Evolutionary conservation across 2,329 filamentous ascomycete genomes (phyloP), one percentile per base, ranked within the genome.

Genomic region (Pseudogymnoascus sp.): DNA sequence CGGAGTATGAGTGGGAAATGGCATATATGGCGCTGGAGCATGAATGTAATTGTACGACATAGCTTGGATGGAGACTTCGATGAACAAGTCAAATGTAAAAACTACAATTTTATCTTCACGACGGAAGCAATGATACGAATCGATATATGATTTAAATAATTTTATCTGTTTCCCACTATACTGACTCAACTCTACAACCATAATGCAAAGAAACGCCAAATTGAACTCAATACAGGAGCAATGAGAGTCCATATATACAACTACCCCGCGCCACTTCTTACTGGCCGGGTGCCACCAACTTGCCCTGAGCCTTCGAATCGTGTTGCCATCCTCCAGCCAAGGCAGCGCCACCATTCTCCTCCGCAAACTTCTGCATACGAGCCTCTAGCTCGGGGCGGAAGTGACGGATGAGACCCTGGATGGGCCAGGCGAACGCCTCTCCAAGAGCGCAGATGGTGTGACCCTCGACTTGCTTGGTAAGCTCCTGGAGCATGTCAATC

Each of bases 401-500:
- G 79, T 99, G 94, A 71, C 94, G 88, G 77, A 99, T 99, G 63
- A 99, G 84, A 75, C 94, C 94, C 79, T 99, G 94, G 67, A 99
- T 88, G 65, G 94, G 94, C 94, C 94, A 99, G 65, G 94, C 92
- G 70, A 99, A 99, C 65, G 94, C 94, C 80, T 99, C 94, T 62
- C 94, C 94, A 66, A 99, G 80, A 76, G 93, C 87, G 77, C 94
- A 99, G 71, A 99, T 99, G 57, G 94, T 97, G 81, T 99, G 94
- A 9, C 94, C 94, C 79, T 99, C 94, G 64, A 99, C 94, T 79
- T 99, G 94, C 83, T 99, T 99, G 65, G 94, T 99, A 69, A 99
- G 79, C 81, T 99, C 94, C 79, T 97, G 94, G 67, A 99, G 84
- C 94, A 99, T 99, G 75, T 99, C 94, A 74, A 99, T 99, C 78